Evolutionary conservation across 805 yeast genomes (phyloP).

Genomic region (Komagataella ulmi): DNA sequence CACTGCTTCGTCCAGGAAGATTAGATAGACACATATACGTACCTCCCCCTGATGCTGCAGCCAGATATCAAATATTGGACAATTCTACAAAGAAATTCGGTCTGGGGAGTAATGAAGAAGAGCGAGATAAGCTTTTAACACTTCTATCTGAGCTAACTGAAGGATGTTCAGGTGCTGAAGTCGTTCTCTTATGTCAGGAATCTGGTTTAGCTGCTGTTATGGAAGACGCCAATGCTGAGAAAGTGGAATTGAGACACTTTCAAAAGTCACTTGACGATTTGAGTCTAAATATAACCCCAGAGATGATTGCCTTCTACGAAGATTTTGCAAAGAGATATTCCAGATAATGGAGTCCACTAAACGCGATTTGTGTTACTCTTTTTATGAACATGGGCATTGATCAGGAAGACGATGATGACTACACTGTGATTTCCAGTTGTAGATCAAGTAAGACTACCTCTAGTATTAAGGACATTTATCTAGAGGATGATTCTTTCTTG

Average conservation of each 20-base stretch:
- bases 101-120: slow-evolving; percentile 26
- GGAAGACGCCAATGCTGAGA: slow-evolving; percentile 45
- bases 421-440: too few relatives aligned
- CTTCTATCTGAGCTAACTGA: slow-evolving; percentile 53
- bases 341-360: not conserved
- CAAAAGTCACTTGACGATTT: slow-evolving; percentile 55
- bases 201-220: slow-evolving; percentile 92
- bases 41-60: slow-evolving; percentile 76
- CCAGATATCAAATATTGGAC: slow-evolving; percentile 63
- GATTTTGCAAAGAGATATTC: slow-evolving; percentile 29
- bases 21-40: slow-evolving; percentile 89
- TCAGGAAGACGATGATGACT: too few relatives aligned
- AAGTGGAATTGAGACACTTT: slow-evolving; percentile 56
- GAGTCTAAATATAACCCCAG: slow-evolving; percentile 69
- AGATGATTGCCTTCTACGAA: slow-evolving; percentile 68
- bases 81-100: slow-evolving; percentile 61
- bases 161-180: slow-evolving; percentile 96
- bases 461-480: too few relatives aligned
- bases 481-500: too few relatives aligned
- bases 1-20: slow-evolving; percentile 90
- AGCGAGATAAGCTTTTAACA: slow-evolving; percentile 27
- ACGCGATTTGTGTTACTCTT: too few relatives aligned
- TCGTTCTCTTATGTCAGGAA: slow-evolving; percentile 83
- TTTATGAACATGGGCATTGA: too few relatives aligned
- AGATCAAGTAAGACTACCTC: too few relatives aligned